Evolutionary conservation across 345 rosid genomes (phyloP), one percentile per base, ranked within the genome.

Genomic region (Boechera retrofracta): DNA sequence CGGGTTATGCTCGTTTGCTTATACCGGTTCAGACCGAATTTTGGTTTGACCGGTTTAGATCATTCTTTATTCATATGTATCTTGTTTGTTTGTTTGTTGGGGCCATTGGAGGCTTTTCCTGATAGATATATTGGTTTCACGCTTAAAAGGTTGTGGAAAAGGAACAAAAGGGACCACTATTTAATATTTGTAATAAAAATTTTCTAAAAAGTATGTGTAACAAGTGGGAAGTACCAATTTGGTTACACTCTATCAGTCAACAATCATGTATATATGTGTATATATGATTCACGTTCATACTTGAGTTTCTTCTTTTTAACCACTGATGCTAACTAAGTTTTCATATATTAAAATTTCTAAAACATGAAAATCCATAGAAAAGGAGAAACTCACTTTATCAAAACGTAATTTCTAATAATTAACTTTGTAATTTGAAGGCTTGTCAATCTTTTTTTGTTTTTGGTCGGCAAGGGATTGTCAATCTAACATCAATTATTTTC

Each of bases 41-140:
- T 44, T 64, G 76, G 76, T 55, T 24, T 54, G 66, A 9, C 58
- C 80, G 74, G 80, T 64, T 74, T 75, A 70, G 73, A 49, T 26
- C 16, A 75, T 75, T 80, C 77, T 75, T 75, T 80, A 75, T 77
- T 64, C 56, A 16, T 57, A 35, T 69, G 0, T 10, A 2, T 10
- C 12, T 60, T 59, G 62, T 29, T 7, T 56, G 66, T 35, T 16
- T 57, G 73, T 67, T 6, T 76, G 58, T 35, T 55, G 70, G 58
- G 39, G 21, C 71, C 51, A 63, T 65, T 71, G 53, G 36, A 28
- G 44, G 9, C 75, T 24, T 42, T 59, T 26, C 13, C 18, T 13
- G 53, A 48, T 36, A 3, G 71, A 35, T 36, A 38, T 47, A 56
- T 57, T 57, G 76, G 33, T 51, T 72, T 35, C 60, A 47, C 21